Base-by-base conservation (phyloP, 2,329 filamentous ascomycete genomes). In the Neophaeococcomyces aloes region DNA sequence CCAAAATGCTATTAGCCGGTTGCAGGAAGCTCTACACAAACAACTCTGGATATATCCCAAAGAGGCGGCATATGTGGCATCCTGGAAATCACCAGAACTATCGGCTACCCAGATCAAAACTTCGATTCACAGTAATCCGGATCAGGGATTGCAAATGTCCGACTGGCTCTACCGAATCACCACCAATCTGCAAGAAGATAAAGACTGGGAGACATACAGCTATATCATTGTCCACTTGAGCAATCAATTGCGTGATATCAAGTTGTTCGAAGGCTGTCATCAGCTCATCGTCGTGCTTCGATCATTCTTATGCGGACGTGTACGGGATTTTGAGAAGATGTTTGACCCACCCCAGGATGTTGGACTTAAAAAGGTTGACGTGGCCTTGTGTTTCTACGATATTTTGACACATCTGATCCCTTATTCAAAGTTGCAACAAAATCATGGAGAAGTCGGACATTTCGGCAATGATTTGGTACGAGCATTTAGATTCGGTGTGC, bases 181-280 rank as follows among this genome's bases (percentile, higher is more conserved):
- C 19, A 71, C 72, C n/a, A 66, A 91, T n/a, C 66, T 94, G 33
- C 78, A 83, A 51, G 74, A 79, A 44, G 83, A 81, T 31, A 76
- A 78, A 37, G 81, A 91, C 49, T 96, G 89, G 88, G 87, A 96
- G 59, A 70, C 94, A 1, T 94, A 94, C 68, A 89, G 86, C 62
- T 95, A 89, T 59, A 75, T 89, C 14, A 69, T 98, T 23, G 83
- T 86, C 4, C 85, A 94, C 60, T 68, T 95, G 7, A 84, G 86
- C 1, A 82, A 85, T 21, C 89, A 96, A 56, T 71, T 98, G 17
- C 84, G 81, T 61, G 98, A 98, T 55, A 86, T 91, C 57, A 81
- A 85, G 10, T 70, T 96, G 11, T 95, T 95, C 59, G 74, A 72
- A 48, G 79, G 75, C 42, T 78, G 85, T 4, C 78, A 85, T 29